These are phyloP conservation scores for Aspergillus aculeatus DNA, from an alignment of 2,329 filamentous ascomycete genomes.

Conservation along the genomic window DNA sequence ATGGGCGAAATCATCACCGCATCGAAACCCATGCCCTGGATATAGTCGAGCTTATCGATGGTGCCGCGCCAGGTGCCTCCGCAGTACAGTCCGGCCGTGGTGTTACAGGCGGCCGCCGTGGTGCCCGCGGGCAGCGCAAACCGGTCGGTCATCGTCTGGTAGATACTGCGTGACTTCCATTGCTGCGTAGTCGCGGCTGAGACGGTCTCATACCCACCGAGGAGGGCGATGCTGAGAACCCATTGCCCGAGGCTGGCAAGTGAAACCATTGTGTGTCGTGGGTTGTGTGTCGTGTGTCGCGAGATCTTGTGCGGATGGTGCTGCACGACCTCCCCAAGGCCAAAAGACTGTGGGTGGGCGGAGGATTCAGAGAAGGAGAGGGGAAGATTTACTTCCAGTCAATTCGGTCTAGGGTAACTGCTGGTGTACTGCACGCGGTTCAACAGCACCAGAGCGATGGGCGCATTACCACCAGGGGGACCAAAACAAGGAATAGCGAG, in stretches of 20 bases:
- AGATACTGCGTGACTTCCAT: slow-evolving; percentile 47
- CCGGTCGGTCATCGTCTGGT: slow-evolving; percentile 49
- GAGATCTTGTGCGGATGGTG: neutral
- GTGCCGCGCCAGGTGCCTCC: slow-evolving; percentile 54
- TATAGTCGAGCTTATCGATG: slow-evolving; percentile 51
- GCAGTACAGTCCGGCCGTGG: slow-evolving; percentile 43
- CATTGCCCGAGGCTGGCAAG: neutral
- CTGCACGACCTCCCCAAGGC: neutral
- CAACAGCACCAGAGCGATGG: neutral
- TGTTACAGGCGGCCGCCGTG: slow-evolving; percentile 31
- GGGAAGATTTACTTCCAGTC: neutral
- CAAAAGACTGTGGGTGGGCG: neutral
- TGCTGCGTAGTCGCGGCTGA: slow-evolving; percentile 27
- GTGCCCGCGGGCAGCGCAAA: slow-evolving; percentile 45
- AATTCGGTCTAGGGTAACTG: neutral
- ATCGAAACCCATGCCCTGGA: slow-evolving; percentile 51
- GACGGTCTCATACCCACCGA: slow-evolving; percentile 1
- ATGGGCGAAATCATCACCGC: slow-evolving; percentile 48
- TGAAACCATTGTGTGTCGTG: neutral
- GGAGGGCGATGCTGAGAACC: slow-evolving; percentile 1
- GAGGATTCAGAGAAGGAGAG: neutral
- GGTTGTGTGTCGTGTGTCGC: no score
- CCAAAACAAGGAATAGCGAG: neutral
- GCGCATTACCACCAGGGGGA: neutral
- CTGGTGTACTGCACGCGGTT: neutral